A percentile compares a stretch with the other conserved stretches of the same genome.
Conservation (phyloP, 2,329 filamentous ascomycete species). For the Sordariomycetes sp. region DNA sequence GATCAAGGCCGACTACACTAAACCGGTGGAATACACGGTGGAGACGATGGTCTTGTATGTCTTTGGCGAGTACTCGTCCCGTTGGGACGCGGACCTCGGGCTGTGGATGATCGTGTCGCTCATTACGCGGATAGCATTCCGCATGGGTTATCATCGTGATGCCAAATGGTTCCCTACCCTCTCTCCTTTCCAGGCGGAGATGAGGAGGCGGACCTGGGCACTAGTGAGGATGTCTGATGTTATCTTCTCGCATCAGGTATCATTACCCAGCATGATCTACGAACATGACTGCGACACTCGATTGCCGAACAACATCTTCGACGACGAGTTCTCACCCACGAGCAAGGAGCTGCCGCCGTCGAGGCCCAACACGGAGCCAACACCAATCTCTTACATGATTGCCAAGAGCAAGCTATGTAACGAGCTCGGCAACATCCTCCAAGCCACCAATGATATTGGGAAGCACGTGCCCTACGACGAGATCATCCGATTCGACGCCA, state of each 20-base stretch:
- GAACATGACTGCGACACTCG: constrained; percentile 67
- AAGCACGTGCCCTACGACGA: constrained; percentile 54
- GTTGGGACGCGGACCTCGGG: constrained; percentile 64
- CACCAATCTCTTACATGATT: constrained; percentile 72
- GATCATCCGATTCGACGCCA: constrained; percentile 51
- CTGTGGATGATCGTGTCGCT: constrained; percentile 50
- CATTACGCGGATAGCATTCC: constrained; percentile 48
- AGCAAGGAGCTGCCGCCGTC: constrained; percentile 60
- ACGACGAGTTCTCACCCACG: constrained; percentile 67
- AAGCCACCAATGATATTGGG: constrained; percentile 48
- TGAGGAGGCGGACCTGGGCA: constrained; percentile 60
- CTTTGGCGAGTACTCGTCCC: constrained; percentile 64
- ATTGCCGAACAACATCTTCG: constrained; percentile 68
- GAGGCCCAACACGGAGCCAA: constrained; percentile 59
- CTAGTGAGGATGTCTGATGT: constrained; percentile 66
- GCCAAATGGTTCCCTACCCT: constrained; percentile 64
- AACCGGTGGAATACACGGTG: constrained; percentile 64
- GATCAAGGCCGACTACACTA: constrained; percentile 67
- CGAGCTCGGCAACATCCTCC: constrained; percentile 63
- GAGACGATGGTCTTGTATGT: constrained; percentile 70
- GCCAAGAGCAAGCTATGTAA: constrained; percentile 59
- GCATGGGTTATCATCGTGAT: constrained; percentile 74
- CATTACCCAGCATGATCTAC: constrained; percentile 60
- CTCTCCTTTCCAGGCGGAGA: constrained; percentile 68
- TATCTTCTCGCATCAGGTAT: constrained; percentile 67